These are phyloP conservation scores for Sesbania bispinosa DNA, from an alignment of 306 rosid species.

Conservation along the genomic window DNA sequence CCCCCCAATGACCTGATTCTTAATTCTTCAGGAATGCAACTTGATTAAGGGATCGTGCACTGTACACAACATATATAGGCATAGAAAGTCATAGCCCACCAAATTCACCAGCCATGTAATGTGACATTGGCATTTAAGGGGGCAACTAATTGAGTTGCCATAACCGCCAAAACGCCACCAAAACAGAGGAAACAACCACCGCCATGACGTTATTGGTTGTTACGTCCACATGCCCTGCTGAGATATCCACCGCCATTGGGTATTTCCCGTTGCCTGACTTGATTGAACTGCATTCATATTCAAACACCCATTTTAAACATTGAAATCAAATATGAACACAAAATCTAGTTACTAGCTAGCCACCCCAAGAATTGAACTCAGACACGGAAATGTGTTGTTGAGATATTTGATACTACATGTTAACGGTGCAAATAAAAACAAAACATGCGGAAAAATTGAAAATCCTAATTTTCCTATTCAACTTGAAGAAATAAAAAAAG, in stretches of 20 bases:
- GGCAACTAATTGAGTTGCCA: background rate
- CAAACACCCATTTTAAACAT: background rate
- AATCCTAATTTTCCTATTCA: background rate
- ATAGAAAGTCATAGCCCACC: background rate
- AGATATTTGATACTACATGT: background rate
- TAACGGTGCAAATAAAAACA: constrained; percentile 28
- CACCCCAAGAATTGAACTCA: background rate
- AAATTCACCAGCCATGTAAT: constrained; percentile 9
- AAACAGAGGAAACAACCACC: background rate
- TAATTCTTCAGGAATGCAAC: background rate
- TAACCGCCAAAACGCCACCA: constrained; percentile 35
- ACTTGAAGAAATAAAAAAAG: background rate
- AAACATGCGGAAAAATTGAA: background rate
- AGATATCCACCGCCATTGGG: constrained; percentile 38
- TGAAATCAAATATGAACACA: background rate
- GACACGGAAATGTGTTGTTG: constrained; percentile 7
- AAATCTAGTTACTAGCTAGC: background rate
- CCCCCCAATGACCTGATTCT: background rate
- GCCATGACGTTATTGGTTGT: background rate
- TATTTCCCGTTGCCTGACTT: constrained; percentile 56
- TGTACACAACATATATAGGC: background rate
- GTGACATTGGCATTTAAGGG: background rate
- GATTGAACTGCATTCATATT: constrained; percentile 53
- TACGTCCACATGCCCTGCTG: constrained; percentile 10
- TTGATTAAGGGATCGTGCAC: background rate